phyloP scores from a whole-genome alignment of 371 early-diverging fungal genomes.

The Batkoa obscura region DNA sequence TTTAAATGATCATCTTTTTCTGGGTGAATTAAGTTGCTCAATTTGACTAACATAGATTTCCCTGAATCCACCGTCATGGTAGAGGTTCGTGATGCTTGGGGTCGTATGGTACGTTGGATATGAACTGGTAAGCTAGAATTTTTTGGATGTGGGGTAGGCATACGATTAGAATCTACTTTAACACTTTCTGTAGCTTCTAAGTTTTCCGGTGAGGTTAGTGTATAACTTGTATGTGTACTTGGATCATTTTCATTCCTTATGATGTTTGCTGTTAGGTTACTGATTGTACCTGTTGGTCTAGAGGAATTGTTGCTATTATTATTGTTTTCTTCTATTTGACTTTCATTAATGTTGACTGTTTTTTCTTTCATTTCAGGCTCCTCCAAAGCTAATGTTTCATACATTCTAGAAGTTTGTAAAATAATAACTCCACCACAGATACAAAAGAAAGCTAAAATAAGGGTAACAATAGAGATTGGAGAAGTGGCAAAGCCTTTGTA shows the following conservation, averaged over 20 bases:
- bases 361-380: not conserved
- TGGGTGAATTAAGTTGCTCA: not conserved
- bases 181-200: not conserved
- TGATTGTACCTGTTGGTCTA: not conserved
- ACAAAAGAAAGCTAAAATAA: slow-evolving; percentile 75
- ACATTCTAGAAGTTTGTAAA: slow-evolving; percentile 14
- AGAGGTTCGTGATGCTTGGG: not conserved
- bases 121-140: not conserved
- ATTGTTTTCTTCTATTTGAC: too few species aligned
- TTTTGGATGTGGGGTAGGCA: not conserved
- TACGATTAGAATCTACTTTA: not conserved
- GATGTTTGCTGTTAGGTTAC: not conserved
- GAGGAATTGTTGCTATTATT: not conserved
- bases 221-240: not conserved
- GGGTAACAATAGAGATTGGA: slow-evolving; percentile 52
- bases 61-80: not conserved
- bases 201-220: not conserved
- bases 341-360: not conserved
- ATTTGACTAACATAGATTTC: not conserved
- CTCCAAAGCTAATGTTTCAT: not conserved
- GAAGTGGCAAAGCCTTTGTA: slow-evolving; percentile 73
- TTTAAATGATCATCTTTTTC: not conserved
- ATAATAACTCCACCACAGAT: slow-evolving; percentile 35
- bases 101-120: not conserved
- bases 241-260: not conserved